A percentile compares a stretch with the other conserved stretches of the same genome.
Conservation (phyloP, 805 yeast genomes). For the Yarrowia divulgata region DNA sequence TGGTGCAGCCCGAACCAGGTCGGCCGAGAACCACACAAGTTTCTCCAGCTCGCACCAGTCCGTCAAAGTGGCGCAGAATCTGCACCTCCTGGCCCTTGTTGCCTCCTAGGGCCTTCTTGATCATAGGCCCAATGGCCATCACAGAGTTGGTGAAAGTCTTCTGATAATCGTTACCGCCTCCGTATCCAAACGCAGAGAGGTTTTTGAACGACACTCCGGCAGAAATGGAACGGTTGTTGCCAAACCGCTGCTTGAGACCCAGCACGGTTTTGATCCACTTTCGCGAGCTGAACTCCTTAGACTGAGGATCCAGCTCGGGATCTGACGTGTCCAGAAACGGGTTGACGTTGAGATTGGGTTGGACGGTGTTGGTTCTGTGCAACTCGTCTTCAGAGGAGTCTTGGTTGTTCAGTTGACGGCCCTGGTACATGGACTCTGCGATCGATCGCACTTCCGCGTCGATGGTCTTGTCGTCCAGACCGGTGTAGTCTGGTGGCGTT, state of each 20-base stretch:
- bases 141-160: conserved; percentile 59
- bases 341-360: conserved; percentile 40
- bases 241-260: conserved; percentile 51
- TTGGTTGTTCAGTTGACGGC: neutral
- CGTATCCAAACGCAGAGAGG: conserved; percentile 67
- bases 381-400: neutral
- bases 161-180: conserved; percentile 69
- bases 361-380: conserved; percentile 1
- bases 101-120: conserved; percentile 44
- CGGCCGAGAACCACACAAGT: conserved; percentile 73
- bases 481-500: conserved; percentile 2
- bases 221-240: conserved; percentile 47
- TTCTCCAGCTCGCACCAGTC: conserved; percentile 67
- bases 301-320: conserved; percentile 64
- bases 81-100: conserved; percentile 49
- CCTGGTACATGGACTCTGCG: conserved; percentile 6
- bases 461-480: conserved; percentile 17
- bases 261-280: conserved; percentile 71
- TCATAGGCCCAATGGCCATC: conserved; percentile 53
- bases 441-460: conserved; percentile 30
- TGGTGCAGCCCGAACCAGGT: conserved; percentile 82
- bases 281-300: conserved; percentile 61
- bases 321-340: conserved; percentile 50
- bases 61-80: conserved; percentile 63
- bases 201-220: conserved; percentile 68